Conservation (phyloP, 2,329 filamentous ascomycete species). For the Sporothrix protearum region DNA sequence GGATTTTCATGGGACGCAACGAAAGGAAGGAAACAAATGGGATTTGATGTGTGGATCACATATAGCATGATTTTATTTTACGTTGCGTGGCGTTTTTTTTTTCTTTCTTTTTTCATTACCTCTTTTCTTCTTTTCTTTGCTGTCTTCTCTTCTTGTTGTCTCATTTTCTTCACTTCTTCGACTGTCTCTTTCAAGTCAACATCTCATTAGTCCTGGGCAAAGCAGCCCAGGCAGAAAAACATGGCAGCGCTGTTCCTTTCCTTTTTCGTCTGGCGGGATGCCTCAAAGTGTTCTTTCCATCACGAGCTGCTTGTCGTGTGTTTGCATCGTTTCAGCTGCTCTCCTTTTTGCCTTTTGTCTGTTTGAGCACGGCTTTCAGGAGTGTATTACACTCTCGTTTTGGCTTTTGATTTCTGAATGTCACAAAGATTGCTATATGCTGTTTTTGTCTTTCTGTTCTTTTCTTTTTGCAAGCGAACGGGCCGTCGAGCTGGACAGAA, state of each 20-base stretch:
- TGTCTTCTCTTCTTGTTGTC: neutral
- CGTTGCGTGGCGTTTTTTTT: conserved; percentile 5
- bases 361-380: neutral
- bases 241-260: neutral
- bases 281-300: neutral
- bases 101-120: neutral
- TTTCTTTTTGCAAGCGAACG: neutral
- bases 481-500: neutral
- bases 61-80: neutral
- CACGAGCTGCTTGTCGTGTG: too few species aligned
- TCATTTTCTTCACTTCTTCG: neutral
- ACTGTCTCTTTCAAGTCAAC: conserved; percentile 10
- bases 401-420: neutral
- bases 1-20: conserved; percentile 1
- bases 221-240: neutral
- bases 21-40: neutral
- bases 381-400: neutral
- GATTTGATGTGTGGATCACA: conserved; percentile 16
- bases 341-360: neutral
- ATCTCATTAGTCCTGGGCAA: neutral
- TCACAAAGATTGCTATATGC: neutral
- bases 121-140: neutral
- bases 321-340: too few species aligned
- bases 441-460: neutral
- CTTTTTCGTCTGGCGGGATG: neutral